Evolutionary conservation across 139 green algal genomes (phyloP).

Genomic region (Protoeuglena noctilucae): DNA sequence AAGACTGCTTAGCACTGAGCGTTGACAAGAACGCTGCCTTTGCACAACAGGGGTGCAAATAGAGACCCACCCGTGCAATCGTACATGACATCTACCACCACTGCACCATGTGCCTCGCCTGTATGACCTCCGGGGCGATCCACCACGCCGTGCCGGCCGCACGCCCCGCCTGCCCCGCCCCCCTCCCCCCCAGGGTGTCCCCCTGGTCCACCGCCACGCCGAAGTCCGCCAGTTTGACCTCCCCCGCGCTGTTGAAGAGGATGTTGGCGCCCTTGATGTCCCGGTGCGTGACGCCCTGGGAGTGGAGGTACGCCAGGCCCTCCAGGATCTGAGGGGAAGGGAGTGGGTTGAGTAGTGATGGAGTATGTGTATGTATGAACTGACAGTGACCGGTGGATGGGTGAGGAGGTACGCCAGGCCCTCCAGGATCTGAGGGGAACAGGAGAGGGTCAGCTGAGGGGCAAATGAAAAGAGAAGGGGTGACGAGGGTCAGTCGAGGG

Average conservation of each 20-base stretch:
- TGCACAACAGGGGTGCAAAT: too few relatives aligned
- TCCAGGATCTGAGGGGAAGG: slow-evolving; percentile 38
- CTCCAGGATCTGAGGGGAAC: slow-evolving; percentile 36
- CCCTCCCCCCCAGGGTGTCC: slow-evolving; percentile 22
- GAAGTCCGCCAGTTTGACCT: slow-evolving; percentile 96
- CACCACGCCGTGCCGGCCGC: slow-evolving; percentile 88
- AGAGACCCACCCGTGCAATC: too few relatives aligned
- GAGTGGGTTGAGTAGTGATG: too few relatives aligned
- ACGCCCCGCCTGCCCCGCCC: slow-evolving; percentile 21
- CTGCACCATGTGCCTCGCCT: slow-evolving; percentile 13
- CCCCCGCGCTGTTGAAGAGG: slow-evolving; percentile 72
- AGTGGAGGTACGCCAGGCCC: slow-evolving; percentile 78
- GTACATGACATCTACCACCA: too few relatives aligned
- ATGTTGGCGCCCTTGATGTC: slow-evolving; percentile 97
- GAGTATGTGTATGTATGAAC: too few relatives aligned
- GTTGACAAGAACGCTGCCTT: too few relatives aligned
- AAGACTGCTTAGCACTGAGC: too few relatives aligned
- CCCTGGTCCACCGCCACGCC: slow-evolving; percentile 71
- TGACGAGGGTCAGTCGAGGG: too few relatives aligned
- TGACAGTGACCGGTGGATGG: too few relatives aligned
- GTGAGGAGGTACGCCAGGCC: slow-evolving; percentile 78
- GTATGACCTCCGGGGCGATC: slow-evolving; percentile 81
- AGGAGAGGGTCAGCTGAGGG: too few relatives aligned
- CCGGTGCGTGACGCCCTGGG: slow-evolving; percentile 82
- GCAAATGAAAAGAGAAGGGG: too few relatives aligned